Evolutionary conservation across 495 filamentous ascomycete species (phyloP).

Genomic region (Clohesyomyces aquaticus): DNA sequence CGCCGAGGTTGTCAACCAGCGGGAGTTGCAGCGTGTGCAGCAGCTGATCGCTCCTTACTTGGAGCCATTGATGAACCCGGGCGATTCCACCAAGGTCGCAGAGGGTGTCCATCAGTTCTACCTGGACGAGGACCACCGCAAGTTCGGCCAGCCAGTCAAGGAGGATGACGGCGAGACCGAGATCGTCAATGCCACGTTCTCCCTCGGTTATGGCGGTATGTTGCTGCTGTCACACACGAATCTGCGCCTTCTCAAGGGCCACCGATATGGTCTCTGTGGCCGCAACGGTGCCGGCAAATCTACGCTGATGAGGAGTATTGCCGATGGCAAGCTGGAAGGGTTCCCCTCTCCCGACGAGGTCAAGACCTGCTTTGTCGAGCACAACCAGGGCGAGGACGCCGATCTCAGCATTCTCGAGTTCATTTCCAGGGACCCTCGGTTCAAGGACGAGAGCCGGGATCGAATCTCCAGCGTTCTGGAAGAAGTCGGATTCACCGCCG

Average conservation of each 20-base stretch:
- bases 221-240: constrained; percentile 96
- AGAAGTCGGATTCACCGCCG: constrained; percentile 91
- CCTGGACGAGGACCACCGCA: constrained; percentile 79
- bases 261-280: constrained; percentile 95
- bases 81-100: constrained; percentile 62
- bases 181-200: constrained; percentile 98
- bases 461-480: constrained; percentile 81
- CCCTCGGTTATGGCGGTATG: constrained; percentile 97
- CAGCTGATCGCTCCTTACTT: constrained; percentile 73
- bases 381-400: constrained; percentile 96
- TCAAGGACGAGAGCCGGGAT: constrained; percentile 72
- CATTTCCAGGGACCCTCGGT: constrained; percentile 78
- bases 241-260: constrained; percentile 88
- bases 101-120: constrained; percentile 70
- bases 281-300: constrained; percentile 98
- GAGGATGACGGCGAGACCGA: constrained; percentile 85
- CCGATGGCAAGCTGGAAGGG: constrained; percentile 92
- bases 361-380: constrained; percentile 97
- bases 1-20: constrained; percentile 84
- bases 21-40: constrained; percentile 72
- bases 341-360: constrained; percentile 91
- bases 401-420: constrained; percentile 94
- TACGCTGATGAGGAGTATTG: constrained; percentile 96
- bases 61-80: constrained; percentile 63
- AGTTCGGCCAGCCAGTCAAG: constrained; percentile 80